Evolutionary conservation across 805 yeast genomes (phyloP).

Genomic region (Brettanomyces nanus): DNA sequence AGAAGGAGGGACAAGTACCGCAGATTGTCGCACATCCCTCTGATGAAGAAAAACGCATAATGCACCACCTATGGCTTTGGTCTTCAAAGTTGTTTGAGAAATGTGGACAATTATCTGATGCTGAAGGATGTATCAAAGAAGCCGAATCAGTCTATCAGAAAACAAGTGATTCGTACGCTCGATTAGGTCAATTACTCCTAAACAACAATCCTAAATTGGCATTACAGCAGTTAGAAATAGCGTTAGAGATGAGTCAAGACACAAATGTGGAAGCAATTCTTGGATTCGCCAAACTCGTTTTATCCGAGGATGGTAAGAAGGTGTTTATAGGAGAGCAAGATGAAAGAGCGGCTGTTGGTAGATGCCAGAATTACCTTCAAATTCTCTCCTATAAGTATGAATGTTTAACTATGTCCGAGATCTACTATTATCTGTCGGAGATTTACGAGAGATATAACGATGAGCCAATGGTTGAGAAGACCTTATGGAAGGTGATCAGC

Average conservation of each 20-base stretch:
- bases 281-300: conserved; percentile 45
- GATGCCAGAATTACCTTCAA: conserved; percentile 41
- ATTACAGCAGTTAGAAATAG: conserved; percentile 56
- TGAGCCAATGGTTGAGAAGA: conserved; percentile 32
- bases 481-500: conserved; percentile 58
- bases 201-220: conserved; percentile 31
- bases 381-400: conserved; percentile 31
- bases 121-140: conserved; percentile 66
- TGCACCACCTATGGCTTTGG: conserved; percentile 71
- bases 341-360: conserved; percentile 49
- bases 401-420: conserved; percentile 40
- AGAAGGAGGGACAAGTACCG: neutral
- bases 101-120: conserved; percentile 46
- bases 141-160: conserved; percentile 46
- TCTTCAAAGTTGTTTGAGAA: conserved; percentile 56
- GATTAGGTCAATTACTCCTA: conserved; percentile 39
- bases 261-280: conserved; percentile 43
- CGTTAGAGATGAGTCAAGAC: conserved; percentile 38
- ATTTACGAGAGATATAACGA: conserved; percentile 58
- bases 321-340: conserved; percentile 50
- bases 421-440: conserved; percentile 61
- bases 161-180: conserved; percentile 40
- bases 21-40: too few relatives aligned
- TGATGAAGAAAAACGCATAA: conserved; percentile 21
- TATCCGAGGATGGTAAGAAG: conserved; percentile 26